Base-by-base conservation (phyloP, 2,329 filamentous ascomycete genomes). In the Tolypocladium nubicola region DNA sequence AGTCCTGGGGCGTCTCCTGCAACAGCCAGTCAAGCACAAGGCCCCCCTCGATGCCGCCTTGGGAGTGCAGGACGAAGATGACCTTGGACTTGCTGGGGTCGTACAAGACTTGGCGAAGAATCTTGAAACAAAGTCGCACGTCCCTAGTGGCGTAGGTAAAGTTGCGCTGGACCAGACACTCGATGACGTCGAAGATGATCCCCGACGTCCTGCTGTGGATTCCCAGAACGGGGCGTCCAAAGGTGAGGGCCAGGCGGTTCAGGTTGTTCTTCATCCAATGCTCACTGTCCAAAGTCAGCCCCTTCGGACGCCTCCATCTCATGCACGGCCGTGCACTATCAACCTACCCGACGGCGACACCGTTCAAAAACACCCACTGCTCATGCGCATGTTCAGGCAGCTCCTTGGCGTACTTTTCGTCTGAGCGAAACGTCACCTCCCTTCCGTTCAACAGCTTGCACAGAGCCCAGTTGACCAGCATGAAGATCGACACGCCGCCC, bases 311-410 rank as follows among this genome's bases (percentile, higher is more conserved):
- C 1, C 7, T 14, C 30, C 30, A 37, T 21, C 19, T 10, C 2
- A 21, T 37, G 10, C 19, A 37, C 8, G 10, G 9, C n/a, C 30
- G 21, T 35, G 30, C 13, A 14, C 19, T 4, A 4, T 8, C 7
- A 39, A 73, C 79, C 59, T 71, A 85, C 82, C 79, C 81, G 39
- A 79, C 79, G 11, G 79, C 82, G 35, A 91, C 83, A 1, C 89
- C 89, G 65, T 92, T 92, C 55, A 92, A 70, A 66, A 88, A 92
- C n/a, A 92, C 77, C 89, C 89, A 93, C 64, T 85, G 80, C 71
- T 92, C 88, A 55, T 83, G 76, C 13, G 75, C 73, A 67, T 83
- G 78, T 61, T 81, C 76, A 0, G 76, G 74, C 21, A 70, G 68
- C 1, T 70, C 70, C 19, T 75, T 68, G 1, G 83, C 76, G 60